Percentiles rank a stretch among this genome's conserved stretches.
Conservation (phyloP, 345 rosid genomes). For the Heritiera fomes region DNA sequence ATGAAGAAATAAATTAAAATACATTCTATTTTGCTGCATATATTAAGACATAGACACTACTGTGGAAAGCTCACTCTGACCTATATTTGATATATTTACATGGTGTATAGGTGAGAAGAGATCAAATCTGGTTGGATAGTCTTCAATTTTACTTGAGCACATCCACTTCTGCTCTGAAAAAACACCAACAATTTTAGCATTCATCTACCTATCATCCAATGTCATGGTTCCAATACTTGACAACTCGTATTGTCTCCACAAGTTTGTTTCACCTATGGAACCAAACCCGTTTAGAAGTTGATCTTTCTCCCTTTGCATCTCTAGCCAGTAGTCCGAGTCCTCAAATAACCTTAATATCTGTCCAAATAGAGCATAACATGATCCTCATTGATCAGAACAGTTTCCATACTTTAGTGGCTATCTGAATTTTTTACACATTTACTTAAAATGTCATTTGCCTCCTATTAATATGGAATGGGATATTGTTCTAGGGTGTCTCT, state of each 20-base stretch:
- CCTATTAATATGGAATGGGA: background rate
- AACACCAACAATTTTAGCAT: background rate
- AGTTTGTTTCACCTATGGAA: constrained; percentile 25
- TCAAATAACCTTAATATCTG: constrained; percentile 38
- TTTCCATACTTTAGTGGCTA: background rate
- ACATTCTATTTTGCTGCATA: background rate
- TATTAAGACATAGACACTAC: background rate
- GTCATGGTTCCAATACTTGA: constrained; percentile 14
- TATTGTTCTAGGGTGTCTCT: background rate
- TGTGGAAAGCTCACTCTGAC: background rate
- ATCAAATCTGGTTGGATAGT: background rate
- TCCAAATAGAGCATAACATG: constrained; percentile 16
- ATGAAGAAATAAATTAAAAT: background rate
- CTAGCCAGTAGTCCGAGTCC: constrained; percentile 32
- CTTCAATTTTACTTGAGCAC: background rate
- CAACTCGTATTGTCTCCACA: constrained; percentile 18
- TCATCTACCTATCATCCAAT: background rate
- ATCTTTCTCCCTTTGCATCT: constrained; percentile 31
- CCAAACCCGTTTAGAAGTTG: constrained; percentile 21
- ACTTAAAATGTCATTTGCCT: background rate
- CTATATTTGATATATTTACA: constrained; percentile 5
- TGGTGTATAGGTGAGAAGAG: background rate
- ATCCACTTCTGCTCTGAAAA: background rate
- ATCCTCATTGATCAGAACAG: background rate
- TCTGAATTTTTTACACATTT: background rate